Percentiles rank a stretch among this genome's conserved stretches.
Evolutionary conservation across 345 rosid genomes (phyloP).

Genomic region (Bruguiera sexangula): DNA sequence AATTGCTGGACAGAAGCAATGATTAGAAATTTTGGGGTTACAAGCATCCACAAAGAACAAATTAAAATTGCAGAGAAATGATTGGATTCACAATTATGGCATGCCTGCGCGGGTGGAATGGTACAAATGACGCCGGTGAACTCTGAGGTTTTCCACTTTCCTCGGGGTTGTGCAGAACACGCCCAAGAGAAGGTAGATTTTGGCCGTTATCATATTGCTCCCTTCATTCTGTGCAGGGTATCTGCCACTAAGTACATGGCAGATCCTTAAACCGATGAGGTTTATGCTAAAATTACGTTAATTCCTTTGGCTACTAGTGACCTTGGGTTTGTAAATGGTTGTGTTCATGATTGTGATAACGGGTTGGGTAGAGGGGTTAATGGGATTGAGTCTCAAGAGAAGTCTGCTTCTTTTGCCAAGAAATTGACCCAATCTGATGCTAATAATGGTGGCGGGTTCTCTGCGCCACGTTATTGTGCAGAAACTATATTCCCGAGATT

Average conservation of each 20-base stretch:
- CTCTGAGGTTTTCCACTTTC: no score
- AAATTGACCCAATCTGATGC: conserved; percentile 95
- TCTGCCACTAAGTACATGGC: conserved; percentile 72
- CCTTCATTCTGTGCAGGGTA: conserved; percentile 60
- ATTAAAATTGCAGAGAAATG: no score
- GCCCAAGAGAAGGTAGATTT: no score
- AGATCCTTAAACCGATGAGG: conserved; percentile 83
- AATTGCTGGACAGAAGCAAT: no score
- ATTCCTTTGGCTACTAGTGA: conserved; percentile 45
- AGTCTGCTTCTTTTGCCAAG: conserved; percentile 88
- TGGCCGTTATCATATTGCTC: neutral
- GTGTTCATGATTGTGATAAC: conserved; percentile 31
- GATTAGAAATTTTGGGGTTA: no score
- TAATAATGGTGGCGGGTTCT: conserved; percentile 98
- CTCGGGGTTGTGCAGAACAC: no score
- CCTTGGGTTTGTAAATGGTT: conserved; percentile 15
- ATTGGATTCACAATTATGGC: no score
- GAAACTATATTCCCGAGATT: conserved; percentile 87
- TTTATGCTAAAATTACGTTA: conserved; percentile 62
- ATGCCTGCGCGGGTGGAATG: no score
- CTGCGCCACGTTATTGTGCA: conserved; percentile 94
- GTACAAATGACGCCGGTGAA: no score
- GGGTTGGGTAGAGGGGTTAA: conserved; percentile 31
- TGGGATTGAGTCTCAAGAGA: conserved; percentile 46
- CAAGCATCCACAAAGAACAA: no score